Conservation (phyloP, 495 filamentous ascomycete genomes). For the Talaromyces stipitatus region DNA sequence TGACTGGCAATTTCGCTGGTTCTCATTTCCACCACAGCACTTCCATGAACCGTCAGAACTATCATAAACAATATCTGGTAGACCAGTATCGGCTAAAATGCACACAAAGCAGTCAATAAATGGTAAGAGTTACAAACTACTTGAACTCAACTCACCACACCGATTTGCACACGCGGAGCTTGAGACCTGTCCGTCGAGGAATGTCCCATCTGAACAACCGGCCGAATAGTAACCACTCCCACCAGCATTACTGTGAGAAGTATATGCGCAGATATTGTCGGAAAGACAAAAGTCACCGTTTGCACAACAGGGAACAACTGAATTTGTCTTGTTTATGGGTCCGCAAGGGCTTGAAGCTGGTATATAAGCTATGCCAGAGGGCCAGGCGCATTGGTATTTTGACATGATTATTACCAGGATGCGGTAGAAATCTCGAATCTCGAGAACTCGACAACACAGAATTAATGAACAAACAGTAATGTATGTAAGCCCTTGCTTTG, state of each 20-base stretch:
- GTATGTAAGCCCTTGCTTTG: background rate
- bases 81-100: background rate
- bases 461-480: background rate
- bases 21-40: slow-evolving; percentile 1
- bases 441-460: background rate
- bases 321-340: slow-evolving; percentile 4
- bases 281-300: slow-evolving; percentile 4
- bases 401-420: background rate
- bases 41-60: background rate
- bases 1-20: background rate
- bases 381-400: background rate
- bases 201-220: slow-evolving; percentile 1
- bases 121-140: background rate
- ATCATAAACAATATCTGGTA: slow-evolving; percentile 2
- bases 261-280: slow-evolving; percentile 4
- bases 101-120: background rate
- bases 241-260: background rate
- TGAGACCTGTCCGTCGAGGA: background rate
- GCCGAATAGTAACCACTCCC: slow-evolving; percentile 3
- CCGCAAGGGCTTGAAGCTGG: slow-evolving; percentile 2
- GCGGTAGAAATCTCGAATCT: background rate
- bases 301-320: background rate
- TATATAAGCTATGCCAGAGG: background rate
- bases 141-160: background rate
- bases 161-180: background rate